These are phyloP conservation scores for Exophiala sp. DNA, from an alignment of 2,329 filamentous ascomycete species.

Conservation along the genomic window DNA sequence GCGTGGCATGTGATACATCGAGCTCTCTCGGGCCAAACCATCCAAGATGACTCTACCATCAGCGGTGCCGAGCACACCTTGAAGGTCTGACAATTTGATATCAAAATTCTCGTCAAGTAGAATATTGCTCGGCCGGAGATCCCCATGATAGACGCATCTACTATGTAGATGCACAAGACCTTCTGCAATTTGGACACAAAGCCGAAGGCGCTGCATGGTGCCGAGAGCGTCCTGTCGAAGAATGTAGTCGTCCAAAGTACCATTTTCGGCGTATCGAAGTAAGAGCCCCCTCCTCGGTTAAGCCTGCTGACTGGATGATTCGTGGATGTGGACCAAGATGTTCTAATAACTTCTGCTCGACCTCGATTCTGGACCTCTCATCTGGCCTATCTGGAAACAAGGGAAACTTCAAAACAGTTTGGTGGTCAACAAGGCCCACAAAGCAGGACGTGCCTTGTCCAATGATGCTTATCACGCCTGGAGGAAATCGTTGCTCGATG, in stretches of 20 bases:
- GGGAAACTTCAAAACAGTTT: constrained; percentile 12
- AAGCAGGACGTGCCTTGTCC: constrained; percentile 9
- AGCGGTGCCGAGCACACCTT: constrained; percentile 3
- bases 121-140: constrained; percentile 5
- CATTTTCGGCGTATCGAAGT: constrained; percentile 7
- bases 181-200: constrained; percentile 8
- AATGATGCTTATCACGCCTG: constrained; percentile 9
- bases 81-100: constrained; percentile 5
- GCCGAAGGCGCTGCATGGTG: not conserved
- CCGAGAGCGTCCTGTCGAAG: not conserved
- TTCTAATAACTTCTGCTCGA: constrained; percentile 10
- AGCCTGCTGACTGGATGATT: constrained; percentile 1
- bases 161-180: constrained; percentile 10
- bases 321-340: constrained; percentile 3
- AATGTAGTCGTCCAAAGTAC: constrained; percentile 8
- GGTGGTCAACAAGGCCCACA: constrained; percentile 5
- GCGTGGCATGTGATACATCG: constrained; percentile 8
- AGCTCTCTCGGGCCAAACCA: constrained; percentile 5
- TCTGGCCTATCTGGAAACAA: not conserved
- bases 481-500: constrained; percentile 6
- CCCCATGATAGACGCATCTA: constrained; percentile 5
- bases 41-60: constrained; percentile 3
- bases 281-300: constrained; percentile 3
- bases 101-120: constrained; percentile 9
- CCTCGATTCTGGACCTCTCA: constrained; percentile 3